These are phyloP conservation scores for Cyberlindnera galapagoensis DNA, from an alignment of 805 yeast genomes.

Conservation along the genomic window DNA sequence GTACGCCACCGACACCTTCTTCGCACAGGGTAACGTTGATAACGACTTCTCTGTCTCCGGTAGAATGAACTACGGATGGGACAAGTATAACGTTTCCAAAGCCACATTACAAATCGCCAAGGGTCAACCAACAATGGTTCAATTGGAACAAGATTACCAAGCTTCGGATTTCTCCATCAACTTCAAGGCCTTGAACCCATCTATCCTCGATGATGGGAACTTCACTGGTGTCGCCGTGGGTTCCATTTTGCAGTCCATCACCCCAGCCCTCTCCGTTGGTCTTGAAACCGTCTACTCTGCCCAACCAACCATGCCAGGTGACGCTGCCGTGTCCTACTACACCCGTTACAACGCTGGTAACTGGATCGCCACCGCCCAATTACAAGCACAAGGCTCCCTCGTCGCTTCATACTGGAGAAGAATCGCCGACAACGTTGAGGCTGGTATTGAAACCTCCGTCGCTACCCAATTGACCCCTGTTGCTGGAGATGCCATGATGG, in stretches of 20 bases:
- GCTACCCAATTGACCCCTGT: slow-evolving; percentile 72
- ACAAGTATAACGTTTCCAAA: slow-evolving; percentile 68
- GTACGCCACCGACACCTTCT: slow-evolving; percentile 77
- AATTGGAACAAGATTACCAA: slow-evolving; percentile 92
- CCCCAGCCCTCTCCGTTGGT: slow-evolving; percentile 82
- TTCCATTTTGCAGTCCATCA: slow-evolving; percentile 81
- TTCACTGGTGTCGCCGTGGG: slow-evolving; percentile 92
- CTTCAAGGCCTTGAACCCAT: slow-evolving; percentile 88
- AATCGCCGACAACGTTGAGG: slow-evolving; percentile 89
- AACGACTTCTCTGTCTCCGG: slow-evolving; percentile 81
- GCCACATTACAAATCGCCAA: slow-evolving; percentile 82
- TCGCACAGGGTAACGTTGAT: slow-evolving; percentile 89
- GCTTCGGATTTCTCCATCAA: slow-evolving; percentile 84
- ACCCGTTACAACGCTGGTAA: slow-evolving; percentile 83
- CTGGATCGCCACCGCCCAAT: slow-evolving; percentile 92
- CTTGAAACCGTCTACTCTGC: slow-evolving; percentile 85
- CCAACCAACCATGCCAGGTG: slow-evolving; percentile 74
- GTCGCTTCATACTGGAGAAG: slow-evolving; percentile 91
- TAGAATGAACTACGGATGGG: slow-evolving; percentile 89
- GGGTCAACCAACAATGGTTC: slow-evolving; percentile 90
- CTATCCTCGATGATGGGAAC: slow-evolving; percentile 54
- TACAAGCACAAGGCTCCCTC: slow-evolving; percentile 88
- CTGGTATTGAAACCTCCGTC: slow-evolving; percentile 83
- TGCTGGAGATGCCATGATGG: slow-evolving; percentile 61
- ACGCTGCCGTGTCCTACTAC: slow-evolving; percentile 83